Base-by-base conservation (phyloP, 108 stramenopile species). In the Cylindrotheca fusiformis region DNA sequence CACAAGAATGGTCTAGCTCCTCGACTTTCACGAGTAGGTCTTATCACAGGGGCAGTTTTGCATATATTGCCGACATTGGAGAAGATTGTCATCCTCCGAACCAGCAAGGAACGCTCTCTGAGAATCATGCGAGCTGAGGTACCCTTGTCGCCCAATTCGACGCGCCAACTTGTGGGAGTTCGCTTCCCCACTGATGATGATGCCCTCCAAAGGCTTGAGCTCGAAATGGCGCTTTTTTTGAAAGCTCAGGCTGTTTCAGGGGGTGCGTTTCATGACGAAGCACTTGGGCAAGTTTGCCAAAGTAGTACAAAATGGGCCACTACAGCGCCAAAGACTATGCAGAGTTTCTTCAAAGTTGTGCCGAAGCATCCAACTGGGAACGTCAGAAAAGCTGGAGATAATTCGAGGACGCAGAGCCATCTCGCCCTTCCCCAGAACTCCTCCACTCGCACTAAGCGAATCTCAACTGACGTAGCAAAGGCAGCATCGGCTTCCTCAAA, bases 31-130 rank as follows among this genome's bases (percentile, higher is more conserved):
- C 56, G 69, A 36, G 31, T 82, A 1, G 76, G 78, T n/a, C 67
- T 86, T 1, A 77, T 82, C 20, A 73, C 75, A 22, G 84, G 84
- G 17, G 76, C 81, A 19, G 81, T 82, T 20, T 49, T 86, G 28
- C 81, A 82, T 64, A 27, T 80, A 22, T 60, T 82, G 22, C 81
- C 75, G 1, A 63, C 74, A n/a, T 67, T 86, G 21, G 84, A 80
- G 32, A 74, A 77, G 55, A 69, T 75, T 32, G 81, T 86, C 22
- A 55, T 60, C 10, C 32, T 72, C 18, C 56, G 60, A 24, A 31
- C 53, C 17, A 46, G 58, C 58, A 54, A 26, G 23, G 79, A 86
- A 32, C 53, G 55, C 31, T 32, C 76, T 31, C 67, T 86, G 3
- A 73, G 63, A 53, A 79, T 82, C 20, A 61, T 79, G 48, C 69